Evolutionary conservation across 257 asterid species (phyloP).

Genomic region (Striga asiatica): DNA sequence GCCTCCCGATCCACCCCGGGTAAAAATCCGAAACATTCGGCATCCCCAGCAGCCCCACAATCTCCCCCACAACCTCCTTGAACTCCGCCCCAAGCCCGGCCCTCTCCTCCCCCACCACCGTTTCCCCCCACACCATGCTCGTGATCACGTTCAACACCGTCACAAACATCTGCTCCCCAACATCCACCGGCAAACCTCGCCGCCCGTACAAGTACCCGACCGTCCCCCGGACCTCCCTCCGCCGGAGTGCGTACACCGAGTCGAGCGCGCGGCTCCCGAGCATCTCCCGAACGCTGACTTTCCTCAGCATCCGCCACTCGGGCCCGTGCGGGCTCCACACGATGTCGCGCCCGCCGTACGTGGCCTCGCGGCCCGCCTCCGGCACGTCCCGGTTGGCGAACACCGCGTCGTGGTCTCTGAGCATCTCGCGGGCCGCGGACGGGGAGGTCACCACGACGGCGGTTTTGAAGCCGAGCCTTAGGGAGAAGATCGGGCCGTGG

Average conservation of each 20-base stretch:
- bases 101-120: constrained; percentile 44
- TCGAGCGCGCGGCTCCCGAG: constrained; percentile 38
- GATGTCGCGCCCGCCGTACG: constrained; percentile 62
- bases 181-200: constrained; percentile 30
- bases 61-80: constrained; percentile 36
- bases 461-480: constrained; percentile 41
- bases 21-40: constrained; percentile 66
- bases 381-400: constrained; percentile 76
- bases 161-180: constrained; percentile 64
- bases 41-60: constrained; percentile 38
- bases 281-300: constrained; percentile 55
- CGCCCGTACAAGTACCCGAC: constrained; percentile 22
- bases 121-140: constrained; percentile 74
- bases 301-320: constrained; percentile 70
- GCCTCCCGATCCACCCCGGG: constrained; percentile 46
- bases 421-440: constrained; percentile 38
- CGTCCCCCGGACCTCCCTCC: constrained; percentile 36
- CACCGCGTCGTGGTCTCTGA: constrained; percentile 46
- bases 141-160: constrained; percentile 65
- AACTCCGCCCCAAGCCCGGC: constrained; percentile 50
- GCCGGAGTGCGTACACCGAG: constrained; percentile 41
- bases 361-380: constrained; percentile 39
- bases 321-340: constrained; percentile 68
- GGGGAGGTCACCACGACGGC: constrained; percentile 57
- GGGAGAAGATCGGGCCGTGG: constrained; percentile 50